Conservation (phyloP, 2,329 filamentous ascomycete genomes). For the Xylaria polymorpha region DNA sequence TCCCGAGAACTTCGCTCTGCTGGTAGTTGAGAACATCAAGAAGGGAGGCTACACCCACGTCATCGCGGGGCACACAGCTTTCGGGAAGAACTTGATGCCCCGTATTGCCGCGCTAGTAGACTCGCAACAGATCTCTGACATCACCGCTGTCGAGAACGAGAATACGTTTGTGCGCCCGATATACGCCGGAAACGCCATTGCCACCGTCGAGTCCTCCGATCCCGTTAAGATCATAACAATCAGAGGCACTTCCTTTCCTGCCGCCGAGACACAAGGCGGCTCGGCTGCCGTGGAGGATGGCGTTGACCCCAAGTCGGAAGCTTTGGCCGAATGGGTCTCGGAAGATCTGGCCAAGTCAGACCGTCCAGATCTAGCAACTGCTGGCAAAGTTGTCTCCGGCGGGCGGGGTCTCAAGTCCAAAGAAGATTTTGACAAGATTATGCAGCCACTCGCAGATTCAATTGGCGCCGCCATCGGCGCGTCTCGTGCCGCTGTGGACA, state of each 20-base stretch:
- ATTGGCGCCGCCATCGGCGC: slow-evolving; percentile 96
- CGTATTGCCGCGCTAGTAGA: slow-evolving; percentile 92
- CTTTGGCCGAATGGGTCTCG: slow-evolving; percentile 86
- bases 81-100: slow-evolving; percentile 94
- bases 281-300: slow-evolving; percentile 83
- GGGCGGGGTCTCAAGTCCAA: slow-evolving; percentile 97
- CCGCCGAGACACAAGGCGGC: slow-evolving; percentile 76
- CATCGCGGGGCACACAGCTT: slow-evolving; percentile 89
- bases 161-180: slow-evolving; percentile 97
- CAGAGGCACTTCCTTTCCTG: slow-evolving; percentile 89
- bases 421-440: slow-evolving; percentile 94
- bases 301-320: slow-evolving; percentile 81
- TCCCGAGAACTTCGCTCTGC: slow-evolving; percentile 91
- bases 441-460: slow-evolving; percentile 90
- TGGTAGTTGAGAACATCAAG: slow-evolving; percentile 96
- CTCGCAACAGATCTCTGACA: slow-evolving; percentile 92
- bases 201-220: slow-evolving; percentile 93
- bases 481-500: slow-evolving; percentile 94
- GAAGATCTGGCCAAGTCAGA: slow-evolving; percentile 95
- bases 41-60: slow-evolving; percentile 94
- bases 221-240: slow-evolving; percentile 89
- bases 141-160: slow-evolving; percentile 86
- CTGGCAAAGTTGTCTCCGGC: slow-evolving; percentile 88
- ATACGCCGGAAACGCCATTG: slow-evolving; percentile 96
- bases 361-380: slow-evolving; percentile 92